Evolutionary conservation across 208 protist genomes (phyloP).

Genomic region (Wallacemonas sp.): DNA sequence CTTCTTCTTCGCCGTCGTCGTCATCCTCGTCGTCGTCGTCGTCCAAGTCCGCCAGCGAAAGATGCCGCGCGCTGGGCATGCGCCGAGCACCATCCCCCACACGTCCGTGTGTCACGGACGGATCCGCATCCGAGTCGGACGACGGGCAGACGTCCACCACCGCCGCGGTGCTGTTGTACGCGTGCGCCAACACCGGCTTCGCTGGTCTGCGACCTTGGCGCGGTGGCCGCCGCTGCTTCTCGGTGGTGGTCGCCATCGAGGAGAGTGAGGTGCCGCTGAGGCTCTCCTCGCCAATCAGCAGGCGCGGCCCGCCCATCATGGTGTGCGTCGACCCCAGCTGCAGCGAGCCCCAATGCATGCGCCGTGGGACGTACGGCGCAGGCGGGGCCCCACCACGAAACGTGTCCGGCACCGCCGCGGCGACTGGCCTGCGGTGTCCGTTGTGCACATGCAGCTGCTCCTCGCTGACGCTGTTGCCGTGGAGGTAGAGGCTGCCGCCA

Average conservation of each 20-base stretch:
- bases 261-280: constrained; percentile 6
- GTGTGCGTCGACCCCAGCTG: constrained; percentile 7
- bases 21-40: constrained; percentile 20
- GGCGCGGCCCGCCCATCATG: neutral
- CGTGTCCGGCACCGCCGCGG: neutral
- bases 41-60: constrained; percentile 25
- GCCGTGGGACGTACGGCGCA: neutral
- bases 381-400: neutral
- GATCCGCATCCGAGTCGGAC: neutral
- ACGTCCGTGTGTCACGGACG: neutral
- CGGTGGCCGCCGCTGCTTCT: neutral
- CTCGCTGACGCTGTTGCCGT: constrained; percentile 1
- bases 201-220: too few species aligned
- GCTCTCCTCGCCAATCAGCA: constrained; percentile 20
- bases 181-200: neutral
- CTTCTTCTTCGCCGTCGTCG: neutral
- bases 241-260: neutral
- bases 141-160: constrained; percentile 3
- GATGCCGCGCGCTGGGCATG: constrained; percentile 3
- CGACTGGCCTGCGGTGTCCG: neutral
- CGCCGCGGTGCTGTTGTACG: constrained; percentile 10
- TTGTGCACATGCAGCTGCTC: neutral
- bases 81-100: constrained; percentile 5
- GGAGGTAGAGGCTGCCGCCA: neutral
- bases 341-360: constrained; percentile 13